Evolutionary conservation across 352 stramenopile genomes (phyloP).

Genomic region (Peronospora farinosa): DNA sequence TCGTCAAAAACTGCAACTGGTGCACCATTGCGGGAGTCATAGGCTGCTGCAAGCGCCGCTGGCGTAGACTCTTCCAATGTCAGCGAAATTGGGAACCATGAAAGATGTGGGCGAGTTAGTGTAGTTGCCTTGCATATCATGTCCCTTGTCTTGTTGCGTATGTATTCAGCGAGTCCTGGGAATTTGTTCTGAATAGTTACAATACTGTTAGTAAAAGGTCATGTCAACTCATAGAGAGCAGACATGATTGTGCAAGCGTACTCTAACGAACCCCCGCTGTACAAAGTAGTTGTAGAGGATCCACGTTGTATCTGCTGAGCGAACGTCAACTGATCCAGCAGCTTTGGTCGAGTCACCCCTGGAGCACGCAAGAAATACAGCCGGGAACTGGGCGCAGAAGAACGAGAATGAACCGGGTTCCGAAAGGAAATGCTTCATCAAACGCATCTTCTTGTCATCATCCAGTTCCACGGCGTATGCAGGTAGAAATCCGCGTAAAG

Average conservation of each 20-base stretch:
- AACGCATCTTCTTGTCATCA: constrained; percentile 46
- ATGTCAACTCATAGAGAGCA: constrained; percentile 1
- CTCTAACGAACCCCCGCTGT: constrained; percentile 58
- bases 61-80: neutral
- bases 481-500: constrained; percentile 56
- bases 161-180: constrained; percentile 53
- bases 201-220: constrained; percentile 9
- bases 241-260: constrained; percentile 24
- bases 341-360: constrained; percentile 1
- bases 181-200: constrained; percentile 59
- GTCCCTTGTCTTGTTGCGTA: constrained; percentile 72
- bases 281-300: constrained; percentile 76
- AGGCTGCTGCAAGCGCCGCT: constrained; percentile 35
- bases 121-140: constrained; percentile 43
- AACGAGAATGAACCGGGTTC: constrained; percentile 62
- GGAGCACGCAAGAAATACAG: constrained; percentile 56
- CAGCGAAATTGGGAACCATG: constrained; percentile 12
- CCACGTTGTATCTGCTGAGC: constrained; percentile 24
- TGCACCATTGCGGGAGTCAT: constrained; percentile 35
- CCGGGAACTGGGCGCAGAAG: constrained; percentile 59
- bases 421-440: constrained; percentile 67
- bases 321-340: constrained; percentile 3
- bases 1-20: constrained; percentile 43
- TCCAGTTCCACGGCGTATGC: constrained; percentile 43
- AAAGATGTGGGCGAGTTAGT: constrained; percentile 1